Base-by-base conservation (phyloP, 2,329 filamentous ascomycete species). In the Xylaria arbuscula region DNA sequence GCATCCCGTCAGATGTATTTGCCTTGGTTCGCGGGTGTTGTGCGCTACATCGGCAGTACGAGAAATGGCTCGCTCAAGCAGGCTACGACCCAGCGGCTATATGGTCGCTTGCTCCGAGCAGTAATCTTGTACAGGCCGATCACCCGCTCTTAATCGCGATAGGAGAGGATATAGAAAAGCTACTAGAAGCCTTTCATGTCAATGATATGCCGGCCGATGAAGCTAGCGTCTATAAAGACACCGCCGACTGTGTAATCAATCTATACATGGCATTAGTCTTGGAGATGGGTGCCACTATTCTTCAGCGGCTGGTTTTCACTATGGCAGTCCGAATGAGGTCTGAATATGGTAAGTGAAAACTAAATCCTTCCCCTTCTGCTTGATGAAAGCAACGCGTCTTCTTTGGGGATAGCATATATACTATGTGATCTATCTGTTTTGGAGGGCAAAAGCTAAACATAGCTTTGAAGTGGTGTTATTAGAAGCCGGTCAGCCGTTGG, bases 11-110 rank as follows among this genome's bases (percentile, higher is more conserved):
- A 4, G 36, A 62, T 13, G 63, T 66, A 11, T 66, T 69, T 53
- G 67, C 67, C n/a, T 40, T 69, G 13, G 63, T 66, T 51, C 67
- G 67, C 42, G 67, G 67, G 3, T 66, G 63, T 36, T 69, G 63
- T 32, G 51, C 42, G 42, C 67, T 69, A 51, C 67, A 69, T 45
- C 59, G 58, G 6, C 63, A 69, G 22, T 66, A 69, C 40, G 63
- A 63, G 8, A 64, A 34, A 45, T 69, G 47, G 48, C 67, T 69
- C 36, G 45, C 63, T 11, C 38, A 55, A 24, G 67, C 63, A 15
- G 63, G 67, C 8, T 69, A 66, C 28, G 63, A 69, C 19, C 48
- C 59, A 10, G 32, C 40, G 13, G 63, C 64, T 10, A 45, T 69
- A 48, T 66, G 55, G 58, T 63, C 22, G 9, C 38, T 55, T 45